Evolutionary conservation across 495 filamentous ascomycete species (phyloP).

Genomic region (Trichoderma erinaceum): DNA sequence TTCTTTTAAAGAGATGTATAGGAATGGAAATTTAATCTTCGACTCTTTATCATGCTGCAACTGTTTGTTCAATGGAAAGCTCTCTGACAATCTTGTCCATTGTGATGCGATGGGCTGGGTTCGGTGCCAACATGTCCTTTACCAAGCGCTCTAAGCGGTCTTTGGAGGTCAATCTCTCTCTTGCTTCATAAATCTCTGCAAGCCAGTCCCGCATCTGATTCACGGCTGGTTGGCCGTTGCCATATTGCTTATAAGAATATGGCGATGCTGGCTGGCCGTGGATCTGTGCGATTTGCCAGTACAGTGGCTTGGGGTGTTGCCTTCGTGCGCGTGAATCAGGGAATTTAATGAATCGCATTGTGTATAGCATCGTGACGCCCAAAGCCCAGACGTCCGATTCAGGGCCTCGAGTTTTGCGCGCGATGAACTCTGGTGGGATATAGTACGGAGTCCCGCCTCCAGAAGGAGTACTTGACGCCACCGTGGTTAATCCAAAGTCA

Average conservation of each 20-base stretch:
- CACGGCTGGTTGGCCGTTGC: constrained; percentile 28
- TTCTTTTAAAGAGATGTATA: background rate
- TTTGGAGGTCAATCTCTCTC: constrained; percentile 28
- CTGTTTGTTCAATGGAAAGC: constrained; percentile 12
- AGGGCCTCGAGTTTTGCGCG: constrained; percentile 38
- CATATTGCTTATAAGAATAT: constrained; percentile 17
- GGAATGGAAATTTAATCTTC: background rate
- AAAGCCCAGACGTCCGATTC: constrained; percentile 46
- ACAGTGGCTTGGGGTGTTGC: constrained; percentile 37
- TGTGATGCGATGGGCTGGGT: constrained; percentile 37
- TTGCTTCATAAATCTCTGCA: constrained; percentile 34
- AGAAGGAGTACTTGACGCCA: constrained; percentile 32
- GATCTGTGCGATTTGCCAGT: constrained; percentile 43
- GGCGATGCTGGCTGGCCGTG: constrained; percentile 22
- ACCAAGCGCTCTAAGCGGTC: constrained; percentile 40
- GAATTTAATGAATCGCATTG: constrained; percentile 40
- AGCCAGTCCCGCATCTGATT: constrained; percentile 44
- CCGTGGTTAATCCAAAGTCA: constrained; percentile 42
- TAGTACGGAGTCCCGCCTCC: constrained; percentile 46
- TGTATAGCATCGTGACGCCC: constrained; percentile 46
- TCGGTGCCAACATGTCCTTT: constrained; percentile 40
- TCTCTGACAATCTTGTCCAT: constrained; percentile 35
- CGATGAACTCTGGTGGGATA: constrained; percentile 45
- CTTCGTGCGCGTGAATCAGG: constrained; percentile 38
- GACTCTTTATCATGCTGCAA: background rate